Percentiles rank a stretch among this genome's conserved stretches.
phyloP scores from a whole-genome alignment of 2,329 filamentous ascomycete species.

The Alternaria metachromatica region DNA sequence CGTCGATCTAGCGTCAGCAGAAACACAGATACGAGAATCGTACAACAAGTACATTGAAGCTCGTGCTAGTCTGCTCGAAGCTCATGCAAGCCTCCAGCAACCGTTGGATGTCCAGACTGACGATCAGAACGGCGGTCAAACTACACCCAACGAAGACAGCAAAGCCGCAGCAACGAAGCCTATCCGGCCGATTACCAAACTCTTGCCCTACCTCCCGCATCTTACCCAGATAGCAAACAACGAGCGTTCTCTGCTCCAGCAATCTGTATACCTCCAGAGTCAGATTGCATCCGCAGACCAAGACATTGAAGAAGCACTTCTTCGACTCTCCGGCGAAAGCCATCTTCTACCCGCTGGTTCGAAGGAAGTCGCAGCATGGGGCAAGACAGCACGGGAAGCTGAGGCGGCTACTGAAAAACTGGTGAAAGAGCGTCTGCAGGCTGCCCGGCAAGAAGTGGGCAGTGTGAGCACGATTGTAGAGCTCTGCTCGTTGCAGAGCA shows the following conservation, averaged over 20 bases:
- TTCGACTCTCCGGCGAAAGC: slow-evolving; percentile 48
- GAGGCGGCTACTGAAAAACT: slow-evolving; percentile 25
- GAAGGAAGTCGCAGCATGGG: slow-evolving; percentile 36
- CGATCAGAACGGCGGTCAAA: background rate
- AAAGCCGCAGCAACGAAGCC: slow-evolving; percentile 10
- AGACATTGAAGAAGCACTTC: slow-evolving; percentile 36
- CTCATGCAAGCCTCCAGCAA: slow-evolving; percentile 28
- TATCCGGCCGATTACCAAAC: slow-evolving; percentile 24
- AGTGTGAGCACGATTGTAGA: slow-evolving; percentile 36
- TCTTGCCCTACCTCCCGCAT: slow-evolving; percentile 41
- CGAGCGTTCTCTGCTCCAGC: slow-evolving; percentile 43
- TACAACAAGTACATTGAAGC: slow-evolving; percentile 42
- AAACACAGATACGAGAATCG: slow-evolving; percentile 31
- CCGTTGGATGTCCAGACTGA: background rate
- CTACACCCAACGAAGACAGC: background rate
- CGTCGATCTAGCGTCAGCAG: slow-evolving; percentile 28
- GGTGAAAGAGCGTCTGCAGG: slow-evolving; percentile 27
- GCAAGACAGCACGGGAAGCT: slow-evolving; percentile 28
- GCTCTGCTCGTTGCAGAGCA: slow-evolving; percentile 38
- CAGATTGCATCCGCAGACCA: slow-evolving; percentile 41
- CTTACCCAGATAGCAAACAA: slow-evolving; percentile 32
- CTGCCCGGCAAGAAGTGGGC: slow-evolving; percentile 31
- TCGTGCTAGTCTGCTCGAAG: background rate
- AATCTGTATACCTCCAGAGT: slow-evolving; percentile 42
- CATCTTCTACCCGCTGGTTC: slow-evolving; percentile 46